phyloP scores from a whole-genome alignment of 2,329 filamentous ascomycete species.

The Talaromyces sp. region DNA sequence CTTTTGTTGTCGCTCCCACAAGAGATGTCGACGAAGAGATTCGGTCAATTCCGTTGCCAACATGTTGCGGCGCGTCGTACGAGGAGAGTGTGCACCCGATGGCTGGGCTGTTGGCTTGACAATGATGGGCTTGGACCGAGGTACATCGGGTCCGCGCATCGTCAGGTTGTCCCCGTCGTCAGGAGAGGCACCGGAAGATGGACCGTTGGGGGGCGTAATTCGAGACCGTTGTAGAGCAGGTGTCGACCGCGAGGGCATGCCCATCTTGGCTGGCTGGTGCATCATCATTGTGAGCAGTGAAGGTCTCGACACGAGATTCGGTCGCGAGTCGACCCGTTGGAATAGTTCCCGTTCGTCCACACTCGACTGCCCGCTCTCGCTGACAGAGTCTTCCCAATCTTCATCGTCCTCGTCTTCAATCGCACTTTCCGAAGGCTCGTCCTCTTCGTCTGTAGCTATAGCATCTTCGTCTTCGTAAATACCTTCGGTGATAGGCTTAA shows the following conservation, averaged over 20 bases:
- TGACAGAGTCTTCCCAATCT: slow-evolving; percentile 62
- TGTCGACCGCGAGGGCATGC: slow-evolving; percentile 44
- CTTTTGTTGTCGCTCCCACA: slow-evolving; percentile 95
- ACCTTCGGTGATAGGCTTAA: slow-evolving; percentile 56
- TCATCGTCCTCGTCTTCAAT: slow-evolving; percentile 66
- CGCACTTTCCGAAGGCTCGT: slow-evolving; percentile 75
- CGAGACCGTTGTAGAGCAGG: slow-evolving; percentile 46
- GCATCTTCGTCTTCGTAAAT: slow-evolving; percentile 52
- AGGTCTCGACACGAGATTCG: slow-evolving; percentile 75
- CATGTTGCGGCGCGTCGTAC: slow-evolving; percentile 93
- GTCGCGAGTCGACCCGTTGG: slow-evolving; percentile 82
- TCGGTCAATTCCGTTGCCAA: slow-evolving; percentile 90
- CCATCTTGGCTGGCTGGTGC: slow-evolving; percentile 71
- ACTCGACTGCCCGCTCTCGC: slow-evolving; percentile 77
- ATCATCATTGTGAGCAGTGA: slow-evolving; percentile 89
- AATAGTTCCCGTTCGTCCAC: slow-evolving; percentile 77
- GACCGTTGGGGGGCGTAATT: slow-evolving; percentile 65
- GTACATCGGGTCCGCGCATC: slow-evolving; percentile 55
- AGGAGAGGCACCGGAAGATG: slow-evolving; percentile 53
- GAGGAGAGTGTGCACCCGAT: slow-evolving; percentile 76
- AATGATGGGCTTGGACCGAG: slow-evolving; percentile 75
- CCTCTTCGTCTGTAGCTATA: slow-evolving; percentile 54
- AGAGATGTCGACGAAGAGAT: slow-evolving; percentile 80
- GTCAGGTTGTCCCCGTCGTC: slow-evolving; percentile 61
- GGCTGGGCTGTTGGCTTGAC: slow-evolving; percentile 63